Evolutionary conservation across 2,329 filamentous ascomycete species (phyloP), one percentile per base, ranked within the genome.

Genomic region (Aureobasidium sp.): DNA sequence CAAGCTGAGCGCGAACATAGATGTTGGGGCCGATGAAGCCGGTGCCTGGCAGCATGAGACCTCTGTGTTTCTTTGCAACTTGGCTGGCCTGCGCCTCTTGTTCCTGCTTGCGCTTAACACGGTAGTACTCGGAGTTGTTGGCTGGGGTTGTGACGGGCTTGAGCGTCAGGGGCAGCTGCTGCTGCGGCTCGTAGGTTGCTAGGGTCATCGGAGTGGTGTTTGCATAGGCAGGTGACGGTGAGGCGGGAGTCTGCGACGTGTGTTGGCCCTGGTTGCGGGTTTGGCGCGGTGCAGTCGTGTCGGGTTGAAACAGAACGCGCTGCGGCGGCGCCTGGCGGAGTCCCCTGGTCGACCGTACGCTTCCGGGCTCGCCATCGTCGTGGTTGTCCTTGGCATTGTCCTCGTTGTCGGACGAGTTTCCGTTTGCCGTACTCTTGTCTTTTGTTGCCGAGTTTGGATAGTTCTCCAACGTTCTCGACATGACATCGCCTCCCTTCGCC

Each of bases 1-100:
- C 87, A 66, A 92, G 86, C 38, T 95, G 81, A 64, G 90, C 95
- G 45, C 92, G 86, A 51, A 93, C 87, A 70, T 96, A 97, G 65
- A 96, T 96, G 69, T 95, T 94, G 1, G 89, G 89, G 1, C 89
- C 89, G n/a, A 68, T 67, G 54, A 65, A 81, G 77, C 80, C 79
- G 82, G 84, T 85, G 43, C 87, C 83, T 17, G 84, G 83, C 60
- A 79, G 75, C 82, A 77, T 87, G 78, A 76, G 84, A 73, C 77
- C 77, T 62, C 74, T 74, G 53, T 76, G 71, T 54, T 73, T 73
- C 64, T 75, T 74, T 33, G 78, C 76, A 15, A 78, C 74, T 51
- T 74, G 75, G 63, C 67, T 74, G 19, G 71, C 69, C n/a, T 70
- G 65, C 15, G 67, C 66, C 53, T 74, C 71, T 25, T 69, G 64